Conservation (phyloP, 768 basidiomycete species). For the Rhodotorula kratochvilovae region DNA sequence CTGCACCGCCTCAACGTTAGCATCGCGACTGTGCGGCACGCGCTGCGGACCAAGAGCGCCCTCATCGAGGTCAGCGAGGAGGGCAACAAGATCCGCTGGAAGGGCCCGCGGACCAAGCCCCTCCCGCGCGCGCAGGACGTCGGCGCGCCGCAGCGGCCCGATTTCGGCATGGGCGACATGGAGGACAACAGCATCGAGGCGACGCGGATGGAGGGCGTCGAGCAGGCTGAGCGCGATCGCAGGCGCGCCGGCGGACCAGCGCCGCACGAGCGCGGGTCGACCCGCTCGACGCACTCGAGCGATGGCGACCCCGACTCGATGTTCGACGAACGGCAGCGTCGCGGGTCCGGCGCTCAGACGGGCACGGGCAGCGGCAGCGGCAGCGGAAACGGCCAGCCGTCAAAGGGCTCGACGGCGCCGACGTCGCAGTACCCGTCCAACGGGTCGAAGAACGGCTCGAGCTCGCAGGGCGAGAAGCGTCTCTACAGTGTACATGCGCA, state of each 20-base stretch:
- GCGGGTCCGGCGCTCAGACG: not conserved
- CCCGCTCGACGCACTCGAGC: not conserved
- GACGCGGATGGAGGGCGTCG: slow-evolving; percentile 5
- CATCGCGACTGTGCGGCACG: slow-evolving; percentile 16
- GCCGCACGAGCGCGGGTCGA: not conserved
- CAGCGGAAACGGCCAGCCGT: not conserved
- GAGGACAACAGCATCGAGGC: slow-evolving; percentile 13
- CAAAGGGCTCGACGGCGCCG: slow-evolving; percentile 20
- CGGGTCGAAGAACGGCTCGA: slow-evolving; percentile 6
- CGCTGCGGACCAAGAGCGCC: slow-evolving; percentile 15
- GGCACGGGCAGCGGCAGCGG: not conserved
- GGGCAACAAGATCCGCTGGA: slow-evolving; percentile 30
- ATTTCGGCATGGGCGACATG: not conserved
- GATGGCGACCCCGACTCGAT: not conserved
- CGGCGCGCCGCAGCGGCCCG: not conserved
- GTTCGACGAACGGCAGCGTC: not conserved
- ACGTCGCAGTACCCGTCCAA: slow-evolving; percentile 15
- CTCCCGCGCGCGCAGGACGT: not conserved
- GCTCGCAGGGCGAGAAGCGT: slow-evolving; percentile 10
- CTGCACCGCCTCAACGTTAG: slow-evolving; percentile 27
- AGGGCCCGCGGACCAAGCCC: slow-evolving; percentile 18
- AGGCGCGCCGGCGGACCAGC: not conserved
- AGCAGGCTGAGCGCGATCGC: not conserved
- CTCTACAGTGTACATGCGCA: not conserved
- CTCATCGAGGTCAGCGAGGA: slow-evolving; percentile 26